Percentiles rank a stretch among this genome's conserved stretches.
These are phyloP conservation scores for Ottelia alismoides DNA, from an alignment of 106 monocot species.

Conservation along the genomic window DNA sequence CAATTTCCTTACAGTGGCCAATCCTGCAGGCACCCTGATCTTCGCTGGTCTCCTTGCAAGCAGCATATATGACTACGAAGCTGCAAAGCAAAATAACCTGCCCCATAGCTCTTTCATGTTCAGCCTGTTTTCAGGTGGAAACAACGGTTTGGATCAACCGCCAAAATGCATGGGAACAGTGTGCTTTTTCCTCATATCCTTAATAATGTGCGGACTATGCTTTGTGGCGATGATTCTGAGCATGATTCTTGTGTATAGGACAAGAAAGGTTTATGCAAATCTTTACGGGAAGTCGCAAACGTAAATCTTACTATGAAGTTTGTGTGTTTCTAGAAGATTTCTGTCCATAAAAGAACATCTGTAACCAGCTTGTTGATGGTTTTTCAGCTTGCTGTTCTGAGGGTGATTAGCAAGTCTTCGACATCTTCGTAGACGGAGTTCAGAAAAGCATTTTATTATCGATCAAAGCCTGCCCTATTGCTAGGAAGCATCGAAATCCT, in stretches of 20 bases:
- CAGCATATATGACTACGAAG: constrained; percentile 45
- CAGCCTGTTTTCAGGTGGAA: too few relatives aligned
- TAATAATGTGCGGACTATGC: constrained; percentile 45
- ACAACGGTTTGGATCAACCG: too few relatives aligned
- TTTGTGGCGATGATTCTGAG: constrained; percentile 35
- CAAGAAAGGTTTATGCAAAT: constrained; percentile 34
- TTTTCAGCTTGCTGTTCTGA: too few relatives aligned
- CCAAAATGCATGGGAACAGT: too few relatives aligned
- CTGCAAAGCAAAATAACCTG: constrained; percentile 24
- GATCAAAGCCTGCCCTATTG: too few relatives aligned
- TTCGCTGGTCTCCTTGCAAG: constrained; percentile 52
- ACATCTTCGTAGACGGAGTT: too few relatives aligned
- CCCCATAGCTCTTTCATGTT: neutral
- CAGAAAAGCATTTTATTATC: too few relatives aligned
- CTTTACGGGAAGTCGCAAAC: constrained; percentile 32
- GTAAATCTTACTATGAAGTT: neutral
- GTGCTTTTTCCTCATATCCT: constrained; percentile 46
- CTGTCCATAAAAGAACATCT: too few relatives aligned
- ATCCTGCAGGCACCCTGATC: constrained; percentile 37
- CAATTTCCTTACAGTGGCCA: constrained; percentile 53
- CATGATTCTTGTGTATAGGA: constrained; percentile 47
- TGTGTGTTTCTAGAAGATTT: too few relatives aligned
- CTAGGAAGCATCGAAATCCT: too few relatives aligned
- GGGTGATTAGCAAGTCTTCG: too few relatives aligned
- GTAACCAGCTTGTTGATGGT: too few relatives aligned